These are phyloP conservation scores for Amaranthus cruentus DNA, from an alignment of 148 eudicot genomes.

Conservation along the genomic window DNA sequence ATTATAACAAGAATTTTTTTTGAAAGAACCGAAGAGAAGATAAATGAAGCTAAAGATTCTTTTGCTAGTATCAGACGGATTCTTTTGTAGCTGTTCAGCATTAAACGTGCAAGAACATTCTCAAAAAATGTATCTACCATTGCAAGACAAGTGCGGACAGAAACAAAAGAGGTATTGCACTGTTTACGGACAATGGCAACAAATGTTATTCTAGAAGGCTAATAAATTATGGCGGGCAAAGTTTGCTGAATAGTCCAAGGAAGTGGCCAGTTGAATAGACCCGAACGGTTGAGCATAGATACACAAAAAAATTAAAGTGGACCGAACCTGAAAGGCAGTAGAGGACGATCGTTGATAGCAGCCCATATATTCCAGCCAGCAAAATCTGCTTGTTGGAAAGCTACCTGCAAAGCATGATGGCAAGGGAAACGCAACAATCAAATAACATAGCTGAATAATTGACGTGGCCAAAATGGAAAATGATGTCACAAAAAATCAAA, in stretches of 20 bases:
- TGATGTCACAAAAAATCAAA: background rate
- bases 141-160: no score
- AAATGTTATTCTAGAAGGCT: background rate
- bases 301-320: background rate
- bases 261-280: background rate
- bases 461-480: background rate
- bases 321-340: slow-evolving; percentile 83
- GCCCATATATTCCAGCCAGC: slow-evolving; percentile 99
- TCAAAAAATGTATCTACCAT: background rate
- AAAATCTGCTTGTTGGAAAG: slow-evolving; percentile 97
- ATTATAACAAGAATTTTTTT: background rate
- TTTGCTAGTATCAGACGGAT: background rate
- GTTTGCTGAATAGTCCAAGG: background rate
- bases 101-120: background rate
- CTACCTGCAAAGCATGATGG: slow-evolving; percentile 54
- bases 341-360: slow-evolving; percentile 83
- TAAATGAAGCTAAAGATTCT: background rate
- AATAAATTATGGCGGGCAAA: background rate
- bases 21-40: background rate
- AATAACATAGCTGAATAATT: background rate
- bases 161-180: no score
- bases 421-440: background rate
- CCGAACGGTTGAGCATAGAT: background rate
- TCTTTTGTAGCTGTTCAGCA: background rate
- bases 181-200: background rate